A percentile compares a stretch with the other conserved stretches of the same genome.
Evolutionary conservation across 441 rosid genomes (phyloP).

Genomic region (Populus hybrid): DNA sequence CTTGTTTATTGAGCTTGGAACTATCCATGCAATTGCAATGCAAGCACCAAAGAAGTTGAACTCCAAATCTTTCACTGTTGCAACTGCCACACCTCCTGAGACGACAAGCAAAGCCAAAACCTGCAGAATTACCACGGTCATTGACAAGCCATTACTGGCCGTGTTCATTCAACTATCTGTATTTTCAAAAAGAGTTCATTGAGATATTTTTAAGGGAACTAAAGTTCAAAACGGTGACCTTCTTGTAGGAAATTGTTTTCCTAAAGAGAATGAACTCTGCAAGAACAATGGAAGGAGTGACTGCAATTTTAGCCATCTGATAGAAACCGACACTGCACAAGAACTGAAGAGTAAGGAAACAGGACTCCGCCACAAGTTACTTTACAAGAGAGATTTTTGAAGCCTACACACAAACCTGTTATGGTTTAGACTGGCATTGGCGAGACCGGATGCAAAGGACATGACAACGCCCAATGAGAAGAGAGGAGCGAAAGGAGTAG

Average conservation of each 20-base stretch:
- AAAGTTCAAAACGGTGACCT: conserved; percentile 37
- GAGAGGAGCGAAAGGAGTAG: conserved; percentile 74
- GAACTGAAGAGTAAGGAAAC: conserved; percentile 21
- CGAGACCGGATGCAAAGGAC: conserved; percentile 96
- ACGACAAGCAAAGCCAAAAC: conserved; percentile 65
- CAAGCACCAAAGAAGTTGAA: conserved; percentile 78
- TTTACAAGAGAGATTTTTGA: background rate
- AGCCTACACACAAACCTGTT: conserved; percentile 54
- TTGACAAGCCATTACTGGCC: background rate
- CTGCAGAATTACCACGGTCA: conserved; percentile 30
- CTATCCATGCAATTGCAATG: conserved; percentile 78
- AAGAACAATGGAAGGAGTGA: conserved; percentile 88
- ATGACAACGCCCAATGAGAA: conserved; percentile 76
- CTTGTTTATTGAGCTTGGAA: conserved; percentile 88
- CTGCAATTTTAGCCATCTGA: conserved; percentile 98
- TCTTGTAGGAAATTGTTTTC: conserved; percentile 57
- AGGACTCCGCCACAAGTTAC: background rate
- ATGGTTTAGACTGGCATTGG: conserved; percentile 82
- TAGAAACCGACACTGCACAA: conserved; percentile 83
- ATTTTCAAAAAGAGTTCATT: background rate
- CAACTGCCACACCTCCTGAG: conserved; percentile 85
- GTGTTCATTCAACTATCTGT: background rate
- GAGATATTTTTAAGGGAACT: background rate
- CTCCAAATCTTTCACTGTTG: conserved; percentile 84
- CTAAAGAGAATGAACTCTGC: conserved; percentile 69